phyloP scores from a whole-genome alignment of 106 monocot genomes.

The Platanthera guangdongensis region DNA sequence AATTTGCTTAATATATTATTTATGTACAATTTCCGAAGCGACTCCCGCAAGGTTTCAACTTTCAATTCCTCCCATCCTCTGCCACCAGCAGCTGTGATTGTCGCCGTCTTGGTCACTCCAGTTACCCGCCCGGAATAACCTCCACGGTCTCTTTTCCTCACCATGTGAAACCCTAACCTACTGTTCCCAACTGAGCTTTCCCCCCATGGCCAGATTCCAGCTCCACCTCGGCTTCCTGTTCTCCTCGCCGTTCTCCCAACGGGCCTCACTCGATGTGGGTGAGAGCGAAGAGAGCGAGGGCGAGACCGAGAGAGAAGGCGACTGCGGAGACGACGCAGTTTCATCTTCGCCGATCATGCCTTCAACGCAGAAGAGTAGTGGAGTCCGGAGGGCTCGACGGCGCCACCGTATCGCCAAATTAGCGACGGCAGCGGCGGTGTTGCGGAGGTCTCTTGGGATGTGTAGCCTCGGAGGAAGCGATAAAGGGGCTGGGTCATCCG shows the following conservation, averaged over 20 bases:
- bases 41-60: background rate
- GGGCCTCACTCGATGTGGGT: conserved; percentile 17
- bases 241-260: conserved; percentile 5
- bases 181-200: background rate
- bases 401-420: conserved; percentile 6
- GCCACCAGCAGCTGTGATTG: background rate
- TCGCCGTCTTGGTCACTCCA: background rate
- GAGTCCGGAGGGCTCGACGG: background rate
- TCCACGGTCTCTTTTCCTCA: conserved; percentile 7
- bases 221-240: conserved; percentile 1
- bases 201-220: conserved; percentile 17
- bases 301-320: conserved; percentile 7
- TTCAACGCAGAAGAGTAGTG: background rate
- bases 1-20: no score
- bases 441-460: conserved; percentile 33
- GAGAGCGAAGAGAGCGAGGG: conserved; percentile 15
- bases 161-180: conserved; percentile 17
- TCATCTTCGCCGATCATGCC: conserved; percentile 29
- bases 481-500: conserved; percentile 12
- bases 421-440: conserved; percentile 22
- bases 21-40: background rate
- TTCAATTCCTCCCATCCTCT: background rate
- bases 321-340: conserved; percentile 13
- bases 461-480: conserved; percentile 23
- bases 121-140: conserved; percentile 12